phyloP scores from a whole-genome alignment of 495 filamentous ascomycete genomes.

The Platismatia glauca region DNA sequence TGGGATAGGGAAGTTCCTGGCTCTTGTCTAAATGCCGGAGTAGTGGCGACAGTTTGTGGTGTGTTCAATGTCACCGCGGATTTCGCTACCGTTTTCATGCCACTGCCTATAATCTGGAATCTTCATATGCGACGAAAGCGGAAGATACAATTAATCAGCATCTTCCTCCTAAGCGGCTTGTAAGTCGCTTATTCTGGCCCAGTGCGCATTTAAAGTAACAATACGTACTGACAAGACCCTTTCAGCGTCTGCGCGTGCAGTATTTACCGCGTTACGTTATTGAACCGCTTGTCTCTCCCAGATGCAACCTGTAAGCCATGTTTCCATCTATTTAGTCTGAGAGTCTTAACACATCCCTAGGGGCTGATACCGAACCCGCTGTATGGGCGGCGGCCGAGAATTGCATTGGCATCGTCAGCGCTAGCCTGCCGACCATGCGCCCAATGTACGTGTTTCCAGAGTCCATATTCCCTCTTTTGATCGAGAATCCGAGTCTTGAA shows the following conservation, averaged over 20 bases:
- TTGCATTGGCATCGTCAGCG: constrained; percentile 2
- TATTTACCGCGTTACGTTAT: background rate
- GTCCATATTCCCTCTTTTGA: no score
- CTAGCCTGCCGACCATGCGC: constrained; percentile 6
- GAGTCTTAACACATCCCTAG: background rate
- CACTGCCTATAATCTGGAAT: background rate
- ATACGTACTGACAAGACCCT: background rate
- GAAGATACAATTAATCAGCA: background rate
- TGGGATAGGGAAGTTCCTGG: background rate
- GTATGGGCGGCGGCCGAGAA: constrained; percentile 3
- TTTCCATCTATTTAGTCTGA: background rate
- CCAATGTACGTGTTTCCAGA: no score
- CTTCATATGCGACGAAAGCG: background rate
- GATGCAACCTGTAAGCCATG: background rate
- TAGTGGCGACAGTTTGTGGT: background rate
- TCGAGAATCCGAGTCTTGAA: no score
- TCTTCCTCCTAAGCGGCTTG: constrained; percentile 1
- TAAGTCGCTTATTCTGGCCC: background rate
- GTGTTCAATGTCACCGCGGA: background rate
- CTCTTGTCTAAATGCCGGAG: background rate
- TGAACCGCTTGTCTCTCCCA: background rate
- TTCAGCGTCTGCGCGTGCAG: constrained; percentile 2
- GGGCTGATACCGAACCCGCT: background rate
- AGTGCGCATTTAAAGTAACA: background rate
- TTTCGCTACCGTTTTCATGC: background rate